phyloP scores from a whole-genome alignment of 2,329 filamentous ascomycete species.

The Coniella vitis region DNA sequence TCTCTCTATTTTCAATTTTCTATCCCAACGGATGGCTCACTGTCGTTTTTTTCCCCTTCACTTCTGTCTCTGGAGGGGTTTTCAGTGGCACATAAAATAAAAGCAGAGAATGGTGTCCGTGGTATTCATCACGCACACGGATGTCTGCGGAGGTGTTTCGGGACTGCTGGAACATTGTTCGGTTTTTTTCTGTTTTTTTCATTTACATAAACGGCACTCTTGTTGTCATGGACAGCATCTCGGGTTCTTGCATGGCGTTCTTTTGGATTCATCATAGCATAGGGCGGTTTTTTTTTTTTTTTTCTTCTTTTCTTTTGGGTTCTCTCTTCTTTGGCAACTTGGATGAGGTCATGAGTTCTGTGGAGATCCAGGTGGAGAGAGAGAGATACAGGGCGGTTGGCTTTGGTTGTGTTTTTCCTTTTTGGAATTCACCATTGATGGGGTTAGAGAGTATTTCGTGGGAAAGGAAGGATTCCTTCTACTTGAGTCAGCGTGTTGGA shows the following conservation, averaged over 20 bases:
- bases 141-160: not conserved
- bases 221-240: not conserved
- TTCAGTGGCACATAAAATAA: not conserved
- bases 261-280: not conserved
- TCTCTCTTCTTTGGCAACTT: no score
- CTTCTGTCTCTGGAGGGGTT: not conserved
- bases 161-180: not conserved
- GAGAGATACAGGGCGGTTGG: no score
- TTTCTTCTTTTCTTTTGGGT: not conserved
- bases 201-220: not conserved
- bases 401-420: no score
- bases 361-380: no score
- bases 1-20: not conserved
- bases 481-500: no score
- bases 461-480: no score
- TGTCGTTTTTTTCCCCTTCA: not conserved
- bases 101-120: no score
- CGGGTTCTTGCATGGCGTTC: not conserved
- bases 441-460: no score
- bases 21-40: no score
- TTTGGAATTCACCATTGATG: no score
- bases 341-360: no score
- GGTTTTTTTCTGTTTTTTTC: not conserved
- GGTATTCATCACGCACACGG: no score
- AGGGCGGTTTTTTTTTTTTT: not conserved